Conservation (phyloP, 805 yeast genomes). For the Saccharomyces jurei region DNA sequence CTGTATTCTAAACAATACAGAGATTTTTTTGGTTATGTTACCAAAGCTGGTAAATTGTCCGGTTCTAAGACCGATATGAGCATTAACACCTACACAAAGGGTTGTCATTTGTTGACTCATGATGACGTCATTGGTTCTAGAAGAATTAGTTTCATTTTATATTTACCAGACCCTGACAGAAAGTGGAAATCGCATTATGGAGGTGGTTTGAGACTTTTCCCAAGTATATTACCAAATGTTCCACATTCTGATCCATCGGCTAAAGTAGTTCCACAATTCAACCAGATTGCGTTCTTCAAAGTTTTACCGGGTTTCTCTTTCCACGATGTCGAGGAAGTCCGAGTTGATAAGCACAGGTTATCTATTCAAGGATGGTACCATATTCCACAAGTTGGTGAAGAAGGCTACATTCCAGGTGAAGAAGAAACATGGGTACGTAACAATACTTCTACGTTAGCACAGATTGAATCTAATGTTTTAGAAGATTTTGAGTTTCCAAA, state of each 20-base stretch:
- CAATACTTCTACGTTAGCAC: constrained; percentile 73
- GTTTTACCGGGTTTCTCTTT: constrained; percentile 95
- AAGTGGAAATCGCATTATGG: constrained; percentile 90
- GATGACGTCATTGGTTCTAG: constrained; percentile 97
- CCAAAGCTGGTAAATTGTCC: constrained; percentile 82
- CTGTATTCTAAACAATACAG: constrained; percentile 82
- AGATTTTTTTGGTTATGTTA: constrained; percentile 63
- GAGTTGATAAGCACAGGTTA: constrained; percentile 80
- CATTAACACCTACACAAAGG: constrained; percentile 81
- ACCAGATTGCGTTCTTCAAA: constrained; percentile 90
- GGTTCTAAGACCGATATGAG: constrained; percentile 91
- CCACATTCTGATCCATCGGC: constrained; percentile 70
- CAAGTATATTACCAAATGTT: constrained; percentile 79
- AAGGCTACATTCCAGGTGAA: constrained; percentile 75
- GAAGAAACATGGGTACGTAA: constrained; percentile 53
- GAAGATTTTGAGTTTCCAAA: constrained; percentile 81
- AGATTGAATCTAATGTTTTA: constrained; percentile 64
- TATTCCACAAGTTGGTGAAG: constrained; percentile 89
- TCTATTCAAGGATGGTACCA: constrained; percentile 99
- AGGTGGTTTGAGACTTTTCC: constrained; percentile 82
- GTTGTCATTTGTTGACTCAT: constrained; percentile 90
- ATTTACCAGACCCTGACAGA: constrained; percentile 86
- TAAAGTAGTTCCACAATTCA: constrained; percentile 83
- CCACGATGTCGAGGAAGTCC: constrained; percentile 97
- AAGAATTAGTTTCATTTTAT: constrained; percentile 84